Evolutionary conservation across 2,329 filamentous ascomycete species (phyloP).

Genomic region (Cucurbitaria berberidis): DNA sequence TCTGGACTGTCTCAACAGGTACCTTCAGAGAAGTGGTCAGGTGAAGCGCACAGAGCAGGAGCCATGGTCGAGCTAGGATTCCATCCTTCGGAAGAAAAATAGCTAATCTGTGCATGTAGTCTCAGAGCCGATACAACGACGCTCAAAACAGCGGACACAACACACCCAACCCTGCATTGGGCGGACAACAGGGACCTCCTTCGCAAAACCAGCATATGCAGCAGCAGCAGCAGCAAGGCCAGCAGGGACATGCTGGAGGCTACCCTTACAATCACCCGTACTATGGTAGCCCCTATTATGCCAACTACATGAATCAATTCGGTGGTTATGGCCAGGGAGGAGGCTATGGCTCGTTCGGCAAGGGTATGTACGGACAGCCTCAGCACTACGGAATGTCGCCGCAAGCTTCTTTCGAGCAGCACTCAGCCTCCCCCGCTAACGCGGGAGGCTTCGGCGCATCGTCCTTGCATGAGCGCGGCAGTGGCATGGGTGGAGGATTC

Average conservation of each 20-base stretch:
- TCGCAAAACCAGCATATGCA: conserved; percentile 56
- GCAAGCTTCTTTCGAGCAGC: conserved; percentile 64
- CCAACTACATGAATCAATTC: conserved; percentile 68
- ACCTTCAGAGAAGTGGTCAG: conserved; percentile 6
- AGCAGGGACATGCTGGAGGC: conserved; percentile 52
- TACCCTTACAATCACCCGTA: conserved; percentile 63
- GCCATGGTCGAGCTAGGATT: conserved; percentile 6
- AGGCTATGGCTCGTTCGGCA: conserved; percentile 60
- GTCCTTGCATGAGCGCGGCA: conserved; percentile 56
- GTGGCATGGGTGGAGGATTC: conserved; percentile 57
- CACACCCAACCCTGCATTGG: conserved; percentile 80
- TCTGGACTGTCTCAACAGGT: conserved; percentile 4
- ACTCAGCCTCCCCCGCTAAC: conserved; percentile 69
- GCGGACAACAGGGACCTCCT: conserved; percentile 59
- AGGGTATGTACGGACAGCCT: conserved; percentile 68
- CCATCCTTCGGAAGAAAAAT: neutral
- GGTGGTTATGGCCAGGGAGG: conserved; percentile 59
- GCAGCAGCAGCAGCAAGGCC: conserved; percentile 51
- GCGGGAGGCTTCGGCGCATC: conserved; percentile 58
- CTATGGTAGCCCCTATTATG: conserved; percentile 68
- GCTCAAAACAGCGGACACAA: conserved; percentile 86
- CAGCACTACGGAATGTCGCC: conserved; percentile 65
- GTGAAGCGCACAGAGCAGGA: conserved; percentile 9
- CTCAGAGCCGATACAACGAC: conserved; percentile 76
- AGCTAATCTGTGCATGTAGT: conserved; percentile 32